A percentile compares a stretch with the other conserved stretches of the same genome.
phyloP scores from a whole-genome alignment of 202 grass and related monocot genomes.

The Alloteropsis angusta region DNA sequence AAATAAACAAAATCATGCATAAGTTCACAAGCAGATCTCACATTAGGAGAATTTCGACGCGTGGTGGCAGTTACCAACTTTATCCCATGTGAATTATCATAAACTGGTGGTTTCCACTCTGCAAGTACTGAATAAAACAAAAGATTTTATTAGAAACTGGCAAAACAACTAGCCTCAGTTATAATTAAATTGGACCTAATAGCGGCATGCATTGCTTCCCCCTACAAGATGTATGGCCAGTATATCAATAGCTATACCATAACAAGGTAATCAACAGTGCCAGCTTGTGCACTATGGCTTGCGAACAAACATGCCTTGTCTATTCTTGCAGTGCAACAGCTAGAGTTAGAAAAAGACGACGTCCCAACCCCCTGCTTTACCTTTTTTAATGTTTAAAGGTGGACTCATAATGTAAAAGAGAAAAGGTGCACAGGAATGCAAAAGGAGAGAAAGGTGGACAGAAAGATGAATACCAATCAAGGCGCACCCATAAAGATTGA shows the following conservation, averaged over 20 bases:
- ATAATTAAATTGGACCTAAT: neutral
- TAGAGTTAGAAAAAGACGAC: neutral
- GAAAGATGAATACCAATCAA: conserved; percentile 68
- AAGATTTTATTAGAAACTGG: conserved; percentile 8
- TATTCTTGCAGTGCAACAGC: neutral
- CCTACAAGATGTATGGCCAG: neutral
- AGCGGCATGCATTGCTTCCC: neutral
- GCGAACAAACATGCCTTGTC: neutral
- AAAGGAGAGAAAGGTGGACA: neutral
- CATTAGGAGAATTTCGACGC: conserved; percentile 97
- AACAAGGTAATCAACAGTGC: neutral
- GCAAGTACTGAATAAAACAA: conserved; percentile 66
- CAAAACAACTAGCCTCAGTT: neutral
- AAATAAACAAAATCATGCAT: neutral
- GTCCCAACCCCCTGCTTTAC: neutral
- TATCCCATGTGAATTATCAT: conserved; percentile 92
- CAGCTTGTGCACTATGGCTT: neutral
- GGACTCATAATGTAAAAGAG: neutral
- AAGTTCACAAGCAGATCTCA: conserved; percentile 28
- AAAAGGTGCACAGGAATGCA: neutral
- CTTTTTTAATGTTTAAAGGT: neutral
- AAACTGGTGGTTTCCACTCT: conserved; percentile 99
- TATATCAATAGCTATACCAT: neutral
- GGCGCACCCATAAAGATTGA: conserved; percentile 92
- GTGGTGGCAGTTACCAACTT: conserved; percentile 87